A percentile compares a stretch with the other conserved stretches of the same genome.
phyloP scores from a whole-genome alignment of 495 filamentous ascomycete genomes.

The Amniculicola lignicola region DNA sequence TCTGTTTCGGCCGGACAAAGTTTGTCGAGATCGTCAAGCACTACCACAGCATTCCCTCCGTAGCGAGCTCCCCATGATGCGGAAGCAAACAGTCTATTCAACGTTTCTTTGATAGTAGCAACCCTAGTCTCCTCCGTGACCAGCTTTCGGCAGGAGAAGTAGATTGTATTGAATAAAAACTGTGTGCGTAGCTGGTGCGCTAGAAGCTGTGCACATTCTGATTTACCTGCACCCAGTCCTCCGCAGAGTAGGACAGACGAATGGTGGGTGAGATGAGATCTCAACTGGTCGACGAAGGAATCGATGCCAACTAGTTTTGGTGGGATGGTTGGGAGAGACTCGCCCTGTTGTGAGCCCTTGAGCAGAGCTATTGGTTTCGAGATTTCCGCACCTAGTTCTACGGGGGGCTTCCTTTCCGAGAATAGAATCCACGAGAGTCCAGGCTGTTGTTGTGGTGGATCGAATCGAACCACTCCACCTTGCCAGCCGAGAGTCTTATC shows the following conservation, averaged over 20 bases:
- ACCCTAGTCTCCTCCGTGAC: constrained; percentile 85
- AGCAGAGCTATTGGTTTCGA: constrained; percentile 27
- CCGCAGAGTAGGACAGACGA: constrained; percentile 89
- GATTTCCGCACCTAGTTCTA: constrained; percentile 70
- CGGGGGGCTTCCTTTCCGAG: constrained; percentile 64
- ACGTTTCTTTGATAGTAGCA: constrained; percentile 82
- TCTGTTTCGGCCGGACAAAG: constrained; percentile 91
- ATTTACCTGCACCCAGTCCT: constrained; percentile 85
- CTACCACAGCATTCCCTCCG: constrained; percentile 75
- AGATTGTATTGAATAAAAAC: constrained; percentile 70
- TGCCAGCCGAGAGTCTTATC: constrained; percentile 51
- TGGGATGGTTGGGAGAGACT: constrained; percentile 50
- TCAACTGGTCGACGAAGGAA: constrained; percentile 63
- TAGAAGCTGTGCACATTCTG: constrained; percentile 64
- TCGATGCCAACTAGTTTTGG: constrained; percentile 85
- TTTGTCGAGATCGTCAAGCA: constrained; percentile 90
- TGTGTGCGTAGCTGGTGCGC: constrained; percentile 63
- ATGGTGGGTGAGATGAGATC: constrained; percentile 70
- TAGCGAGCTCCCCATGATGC: constrained; percentile 86
- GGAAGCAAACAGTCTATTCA: constrained; percentile 77
- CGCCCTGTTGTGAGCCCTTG: constrained; percentile 42
- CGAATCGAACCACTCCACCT: constrained; percentile 76
- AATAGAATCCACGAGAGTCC: constrained; percentile 69
- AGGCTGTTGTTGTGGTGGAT: constrained; percentile 45
- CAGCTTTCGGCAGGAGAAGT: constrained; percentile 77